These are phyloP conservation scores for Chaetomium cochliodes DNA, from an alignment of 495 filamentous ascomycete genomes.

Conservation along the genomic window DNA sequence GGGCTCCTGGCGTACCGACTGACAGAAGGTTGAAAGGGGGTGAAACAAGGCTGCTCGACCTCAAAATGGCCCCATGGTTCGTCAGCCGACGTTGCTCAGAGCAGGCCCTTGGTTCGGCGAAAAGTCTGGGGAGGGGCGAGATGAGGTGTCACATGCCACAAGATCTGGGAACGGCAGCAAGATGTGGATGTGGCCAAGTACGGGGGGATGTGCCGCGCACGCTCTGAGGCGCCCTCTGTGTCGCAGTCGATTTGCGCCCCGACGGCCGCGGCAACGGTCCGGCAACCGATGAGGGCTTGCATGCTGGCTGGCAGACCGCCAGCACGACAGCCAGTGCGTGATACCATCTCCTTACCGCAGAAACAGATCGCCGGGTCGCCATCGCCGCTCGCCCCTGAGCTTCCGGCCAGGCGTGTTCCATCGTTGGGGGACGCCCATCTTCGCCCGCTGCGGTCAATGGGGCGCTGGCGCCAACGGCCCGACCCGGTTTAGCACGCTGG, in stretches of 20 bases:
- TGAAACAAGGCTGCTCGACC: conserved; percentile 32
- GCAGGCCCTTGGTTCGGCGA: conserved; percentile 25
- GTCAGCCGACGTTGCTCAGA: conserved; percentile 27
- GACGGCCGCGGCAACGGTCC: conserved; percentile 26
- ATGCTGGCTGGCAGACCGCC: conserved; percentile 25
- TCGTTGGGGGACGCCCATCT: background rate
- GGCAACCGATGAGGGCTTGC: conserved; percentile 22
- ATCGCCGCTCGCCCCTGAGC: background rate
- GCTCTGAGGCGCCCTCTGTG: conserved; percentile 31
- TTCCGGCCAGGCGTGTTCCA: background rate
- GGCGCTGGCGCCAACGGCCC: conserved; percentile 26
- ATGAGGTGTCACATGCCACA: conserved; percentile 45
- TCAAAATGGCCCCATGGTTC: conserved; percentile 32
- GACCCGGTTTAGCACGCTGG: conserved; percentile 27
- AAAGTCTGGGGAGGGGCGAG: conserved; percentile 29
- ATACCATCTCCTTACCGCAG: conserved; percentile 20
- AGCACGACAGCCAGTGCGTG: conserved; percentile 26
- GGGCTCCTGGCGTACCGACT: conserved; percentile 23
- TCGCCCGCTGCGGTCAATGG: conserved; percentile 13
- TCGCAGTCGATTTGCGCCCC: conserved; percentile 23
- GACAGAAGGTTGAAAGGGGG: conserved; percentile 27
- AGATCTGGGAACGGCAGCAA: conserved; percentile 37
- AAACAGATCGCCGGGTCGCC: conserved; percentile 14
- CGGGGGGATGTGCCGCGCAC: conserved; percentile 31
- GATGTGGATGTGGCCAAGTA: conserved; percentile 37